Evolutionary conservation across 345 rosid genomes (phyloP).

Genomic region (Abelmoschus esculentus): DNA sequence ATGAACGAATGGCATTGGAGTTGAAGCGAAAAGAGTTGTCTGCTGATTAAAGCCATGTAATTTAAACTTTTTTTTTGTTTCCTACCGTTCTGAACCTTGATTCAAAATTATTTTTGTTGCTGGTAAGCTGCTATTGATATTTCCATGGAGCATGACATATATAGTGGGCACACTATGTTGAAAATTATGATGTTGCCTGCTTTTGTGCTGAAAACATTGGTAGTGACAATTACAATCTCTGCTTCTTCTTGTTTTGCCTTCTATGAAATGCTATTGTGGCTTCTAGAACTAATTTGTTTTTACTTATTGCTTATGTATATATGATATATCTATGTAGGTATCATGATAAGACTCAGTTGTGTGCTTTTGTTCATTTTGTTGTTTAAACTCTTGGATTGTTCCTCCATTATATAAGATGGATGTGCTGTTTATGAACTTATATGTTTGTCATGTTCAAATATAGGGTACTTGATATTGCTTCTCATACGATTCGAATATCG

Average conservation of each 20-base stretch:
- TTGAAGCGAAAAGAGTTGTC: conserved; percentile 50
- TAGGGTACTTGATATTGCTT: not conserved
- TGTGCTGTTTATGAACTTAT: not conserved
- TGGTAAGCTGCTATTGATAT: conserved; percentile 23
- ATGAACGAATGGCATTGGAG: conserved; percentile 64
- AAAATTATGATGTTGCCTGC: conserved; percentile 12
- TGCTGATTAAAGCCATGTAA: conserved; percentile 18
- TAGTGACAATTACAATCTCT: conserved; percentile 12
- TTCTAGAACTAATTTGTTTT: conserved; percentile 9
- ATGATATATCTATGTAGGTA: not conserved
- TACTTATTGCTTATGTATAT: not conserved
- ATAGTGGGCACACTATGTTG: conserved; percentile 7
- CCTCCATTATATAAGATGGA: not conserved
- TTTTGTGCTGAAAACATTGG: conserved; percentile 19
- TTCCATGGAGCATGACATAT: conserved; percentile 14
- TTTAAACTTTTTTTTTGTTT: not conserved
- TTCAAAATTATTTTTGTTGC: conserved; percentile 6
- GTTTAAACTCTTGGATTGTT: not conserved
- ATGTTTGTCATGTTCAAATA: not conserved
- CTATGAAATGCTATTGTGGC: conserved; percentile 12
- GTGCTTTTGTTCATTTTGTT: too few species aligned
- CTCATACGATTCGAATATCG: not conserved
- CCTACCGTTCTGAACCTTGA: conserved; percentile 5
- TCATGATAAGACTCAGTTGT: too few species aligned
- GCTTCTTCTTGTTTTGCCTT: conserved; percentile 14